Evolutionary conservation across 352 stramenopile species (phyloP).

Genomic region (Pythium phragmitis): DNA sequence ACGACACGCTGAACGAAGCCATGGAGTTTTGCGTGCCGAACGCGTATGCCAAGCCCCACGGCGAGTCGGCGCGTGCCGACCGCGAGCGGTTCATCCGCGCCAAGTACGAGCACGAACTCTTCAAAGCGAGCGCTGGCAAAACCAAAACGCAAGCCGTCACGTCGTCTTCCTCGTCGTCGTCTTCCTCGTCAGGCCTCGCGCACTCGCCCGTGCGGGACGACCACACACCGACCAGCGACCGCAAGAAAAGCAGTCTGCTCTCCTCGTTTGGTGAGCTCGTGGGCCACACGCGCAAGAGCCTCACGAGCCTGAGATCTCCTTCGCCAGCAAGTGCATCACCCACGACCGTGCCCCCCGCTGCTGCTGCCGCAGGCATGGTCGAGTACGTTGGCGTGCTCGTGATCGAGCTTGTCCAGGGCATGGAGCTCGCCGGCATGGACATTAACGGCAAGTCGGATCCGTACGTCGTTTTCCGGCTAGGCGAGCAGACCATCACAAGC

Average conservation of each 20-base stretch:
- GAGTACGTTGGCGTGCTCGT: constrained; percentile 81
- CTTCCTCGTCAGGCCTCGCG: constrained; percentile 40
- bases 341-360: neutral
- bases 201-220: constrained; percentile 29
- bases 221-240: constrained; percentile 1
- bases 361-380: constrained; percentile 49
- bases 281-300: constrained; percentile 15
- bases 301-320: constrained; percentile 15
- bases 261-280: constrained; percentile 19
- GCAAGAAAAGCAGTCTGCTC: constrained; percentile 24
- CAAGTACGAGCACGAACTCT: constrained; percentile 68
- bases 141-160: constrained; percentile 15
- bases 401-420: constrained; percentile 66
- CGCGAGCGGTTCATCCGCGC: constrained; percentile 72
- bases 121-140: constrained; percentile 29
- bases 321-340: neutral
- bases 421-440: constrained; percentile 65
- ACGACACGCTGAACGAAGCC: constrained; percentile 53
- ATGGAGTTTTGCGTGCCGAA: constrained; percentile 60
- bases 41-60: constrained; percentile 50
- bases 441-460: constrained; percentile 79
- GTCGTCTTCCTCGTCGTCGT: constrained; percentile 16
- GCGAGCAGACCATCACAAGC: constrained; percentile 71
- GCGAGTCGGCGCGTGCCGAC: constrained; percentile 41
- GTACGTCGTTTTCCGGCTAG: constrained; percentile 74